These are phyloP conservation scores for Candida parachauliodes DNA, from an alignment of 805 yeast species.

Conservation along the genomic window DNA sequence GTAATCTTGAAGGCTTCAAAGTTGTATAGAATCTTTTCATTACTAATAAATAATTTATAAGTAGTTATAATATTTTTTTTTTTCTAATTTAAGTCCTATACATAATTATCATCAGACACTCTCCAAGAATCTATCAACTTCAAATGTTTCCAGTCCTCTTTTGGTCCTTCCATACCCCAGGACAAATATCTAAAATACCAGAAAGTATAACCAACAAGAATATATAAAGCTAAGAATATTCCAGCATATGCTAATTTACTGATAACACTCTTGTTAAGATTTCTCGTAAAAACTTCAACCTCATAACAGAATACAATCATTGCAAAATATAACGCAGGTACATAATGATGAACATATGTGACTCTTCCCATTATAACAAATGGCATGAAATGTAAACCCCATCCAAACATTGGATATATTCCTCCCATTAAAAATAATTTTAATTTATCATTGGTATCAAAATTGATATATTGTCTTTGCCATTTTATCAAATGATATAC, in stretches of 20 bases:
- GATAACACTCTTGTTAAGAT: constrained; percentile 16
- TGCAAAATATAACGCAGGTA: constrained; percentile 94
- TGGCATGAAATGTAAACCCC: constrained; percentile 87
- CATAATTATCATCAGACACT: constrained; percentile 36
- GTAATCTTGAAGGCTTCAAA: constrained; percentile 12
- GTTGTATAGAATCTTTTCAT: constrained; percentile 9
- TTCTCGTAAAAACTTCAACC: constrained; percentile 43
- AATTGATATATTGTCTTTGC: constrained; percentile 69
- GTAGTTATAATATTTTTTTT: neutral
- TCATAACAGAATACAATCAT: constrained; percentile 68
- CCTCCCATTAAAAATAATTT: constrained; percentile 67
- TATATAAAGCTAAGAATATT: constrained; percentile 26
- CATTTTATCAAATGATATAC: constrained; percentile 45
- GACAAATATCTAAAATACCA: constrained; percentile 42
- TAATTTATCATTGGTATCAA: constrained; percentile 44
- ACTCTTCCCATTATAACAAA: constrained; percentile 94
- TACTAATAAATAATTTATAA: neutral
- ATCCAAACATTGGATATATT: constrained; percentile 80
- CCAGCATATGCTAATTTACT: constrained; percentile 19
- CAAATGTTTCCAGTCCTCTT: constrained; percentile 35
- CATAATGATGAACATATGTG: constrained; percentile 92
- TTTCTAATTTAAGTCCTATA: constrained; percentile 12
- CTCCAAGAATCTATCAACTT: constrained; percentile 41
- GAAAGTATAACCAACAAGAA: constrained; percentile 33
- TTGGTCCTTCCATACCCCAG: constrained; percentile 45